Conservation (phyloP, 2,329 filamentous ascomycete species). For the Thelonectria blattea region DNA sequence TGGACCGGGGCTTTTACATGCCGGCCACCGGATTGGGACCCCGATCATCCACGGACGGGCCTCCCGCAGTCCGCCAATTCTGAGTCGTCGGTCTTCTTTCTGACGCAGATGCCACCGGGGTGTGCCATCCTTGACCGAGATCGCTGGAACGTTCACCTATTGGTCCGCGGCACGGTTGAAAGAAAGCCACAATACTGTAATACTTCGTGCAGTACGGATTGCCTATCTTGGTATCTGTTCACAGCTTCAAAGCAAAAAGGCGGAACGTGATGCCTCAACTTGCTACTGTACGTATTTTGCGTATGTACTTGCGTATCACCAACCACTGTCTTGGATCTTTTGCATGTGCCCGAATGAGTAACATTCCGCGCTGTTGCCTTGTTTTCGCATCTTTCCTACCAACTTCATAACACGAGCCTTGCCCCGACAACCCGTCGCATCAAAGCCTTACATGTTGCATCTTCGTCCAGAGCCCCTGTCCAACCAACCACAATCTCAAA, state of each 20-base stretch:
- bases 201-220: too few species aligned
- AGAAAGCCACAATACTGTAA: not conserved
- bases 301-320: too few species aligned
- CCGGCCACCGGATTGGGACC: conserved; percentile 2
- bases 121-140: conserved; percentile 4
- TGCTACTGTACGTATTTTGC: too few species aligned
- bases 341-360: too few species aligned
- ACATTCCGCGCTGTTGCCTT: too few species aligned
- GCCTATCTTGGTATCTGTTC: too few species aligned
- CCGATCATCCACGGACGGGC: conserved; percentile 24
- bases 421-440: conserved; percentile 5
- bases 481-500: not conserved
- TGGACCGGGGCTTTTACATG: conserved; percentile 12
- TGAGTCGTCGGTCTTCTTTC: too few species aligned
- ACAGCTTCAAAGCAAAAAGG: too few species aligned
- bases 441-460: conserved; percentile 10
- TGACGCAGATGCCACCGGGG: too few species aligned
- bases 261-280: too few species aligned
- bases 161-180: conserved; percentile 17
- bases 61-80: conserved; percentile 25
- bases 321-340: too few species aligned
- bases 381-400: too few species aligned
- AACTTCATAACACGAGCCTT: not conserved
- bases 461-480: not conserved
- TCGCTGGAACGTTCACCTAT: conserved; percentile 32